Conservation (phyloP, 1,139 yeast species). For the Scheffersomyces quercinus region DNA sequence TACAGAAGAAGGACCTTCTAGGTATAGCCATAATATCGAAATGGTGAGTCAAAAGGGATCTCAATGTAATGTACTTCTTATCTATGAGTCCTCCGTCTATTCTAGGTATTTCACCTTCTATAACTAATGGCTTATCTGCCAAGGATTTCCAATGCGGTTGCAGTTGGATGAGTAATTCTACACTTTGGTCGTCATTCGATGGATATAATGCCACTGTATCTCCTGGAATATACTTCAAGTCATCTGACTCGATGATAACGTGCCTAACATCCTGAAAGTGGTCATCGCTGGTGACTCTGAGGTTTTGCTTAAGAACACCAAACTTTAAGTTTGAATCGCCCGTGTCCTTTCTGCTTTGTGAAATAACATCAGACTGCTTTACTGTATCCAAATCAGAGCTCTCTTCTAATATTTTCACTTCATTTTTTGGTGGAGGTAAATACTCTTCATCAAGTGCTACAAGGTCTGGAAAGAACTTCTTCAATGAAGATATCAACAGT, state of each 20-base stretch:
- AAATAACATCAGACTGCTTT: background rate
- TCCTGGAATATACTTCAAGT: slow-evolving; percentile 61
- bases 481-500: slow-evolving; percentile 45
- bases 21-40: slow-evolving; percentile 84
- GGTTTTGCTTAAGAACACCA: slow-evolving; percentile 51
- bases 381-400: background rate
- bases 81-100: slow-evolving; percentile 62
- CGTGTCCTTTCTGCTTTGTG: slow-evolving; percentile 4
- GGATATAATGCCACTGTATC: slow-evolving; percentile 83
- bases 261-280: slow-evolving; percentile 93
- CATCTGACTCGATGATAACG: slow-evolving; percentile 43
- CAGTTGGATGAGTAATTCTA: slow-evolving; percentile 60
- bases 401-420: slow-evolving; percentile 13
- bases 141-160: slow-evolving; percentile 70
- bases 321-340: slow-evolving; percentile 8
- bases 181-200: slow-evolving; percentile 62
- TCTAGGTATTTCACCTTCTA: slow-evolving; percentile 27
- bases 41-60: slow-evolving; percentile 75
- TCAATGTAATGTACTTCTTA: slow-evolving; percentile 53
- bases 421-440: slow-evolving; percentile 46
- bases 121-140: slow-evolving; percentile 57
- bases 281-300: slow-evolving; percentile 60
- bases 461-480: slow-evolving; percentile 37
- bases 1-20: slow-evolving; percentile 73
- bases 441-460: slow-evolving; percentile 34